phyloP scores from a whole-genome alignment of 1,284 basidiomycete species.

The Rhodotorula sp. region DNA sequence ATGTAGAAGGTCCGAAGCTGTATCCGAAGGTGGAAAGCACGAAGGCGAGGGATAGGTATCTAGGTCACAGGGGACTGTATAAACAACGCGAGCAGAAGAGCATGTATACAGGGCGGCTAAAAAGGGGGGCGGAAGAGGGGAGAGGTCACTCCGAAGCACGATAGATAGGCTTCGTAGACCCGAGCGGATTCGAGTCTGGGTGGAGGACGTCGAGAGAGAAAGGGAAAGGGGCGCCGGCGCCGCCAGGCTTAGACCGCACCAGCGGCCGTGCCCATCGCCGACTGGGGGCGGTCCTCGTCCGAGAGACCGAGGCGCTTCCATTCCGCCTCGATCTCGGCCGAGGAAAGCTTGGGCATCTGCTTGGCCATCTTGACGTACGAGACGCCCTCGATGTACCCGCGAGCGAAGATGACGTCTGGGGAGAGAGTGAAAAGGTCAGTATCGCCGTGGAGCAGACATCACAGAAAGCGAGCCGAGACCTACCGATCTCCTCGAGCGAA shows the following conservation, averaged over 20 bases:
- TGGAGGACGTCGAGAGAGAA: background rate
- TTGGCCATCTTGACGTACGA: conserved; percentile 41
- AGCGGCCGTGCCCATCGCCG: background rate
- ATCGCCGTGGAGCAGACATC: background rate
- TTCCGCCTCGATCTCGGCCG: conserved; percentile 40
- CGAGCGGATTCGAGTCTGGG: background rate
- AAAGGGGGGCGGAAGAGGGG: background rate
- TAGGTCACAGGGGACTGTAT: background rate
- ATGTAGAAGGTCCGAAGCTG: no score
- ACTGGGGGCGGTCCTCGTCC: conserved; percentile 11
- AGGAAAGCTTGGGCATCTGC: conserved; percentile 39
- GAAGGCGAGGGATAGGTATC: background rate
- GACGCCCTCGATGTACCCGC: conserved; percentile 43
- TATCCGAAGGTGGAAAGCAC: background rate
- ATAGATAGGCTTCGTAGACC: background rate
- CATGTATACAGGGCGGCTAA: background rate
- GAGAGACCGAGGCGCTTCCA: conserved; percentile 36
- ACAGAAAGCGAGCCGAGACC: background rate
- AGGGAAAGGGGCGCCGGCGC: background rate
- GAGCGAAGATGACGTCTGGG: conserved; percentile 46
- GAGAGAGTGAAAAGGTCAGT: no score
- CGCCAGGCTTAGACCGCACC: background rate
- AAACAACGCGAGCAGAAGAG: background rate
- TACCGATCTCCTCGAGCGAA: conserved; percentile 37
- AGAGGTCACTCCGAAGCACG: background rate